Evolutionary conservation across 169 alveolate species (phyloP).

Genomic region (Besnoitia besnoiti): DNA sequence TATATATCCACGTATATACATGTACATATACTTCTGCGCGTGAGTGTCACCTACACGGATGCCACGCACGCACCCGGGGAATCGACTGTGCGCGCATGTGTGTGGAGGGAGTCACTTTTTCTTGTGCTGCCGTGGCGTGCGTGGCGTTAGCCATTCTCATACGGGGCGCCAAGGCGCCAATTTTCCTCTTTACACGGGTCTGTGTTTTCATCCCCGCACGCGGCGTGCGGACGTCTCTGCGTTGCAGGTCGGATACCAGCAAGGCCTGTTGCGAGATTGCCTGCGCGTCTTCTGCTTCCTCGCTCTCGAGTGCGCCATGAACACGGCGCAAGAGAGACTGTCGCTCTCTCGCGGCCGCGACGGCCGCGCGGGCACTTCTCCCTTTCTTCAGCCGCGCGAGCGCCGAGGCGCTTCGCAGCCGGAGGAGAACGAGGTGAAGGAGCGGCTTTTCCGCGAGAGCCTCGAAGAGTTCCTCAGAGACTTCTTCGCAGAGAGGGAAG

Average conservation of each 20-base stretch:
- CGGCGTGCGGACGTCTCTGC: neutral
- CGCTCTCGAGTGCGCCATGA: neutral
- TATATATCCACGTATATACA: neutral
- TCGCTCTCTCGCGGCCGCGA: neutral
- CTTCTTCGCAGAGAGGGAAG: neutral
- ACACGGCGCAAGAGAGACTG: neutral
- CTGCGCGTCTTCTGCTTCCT: neutral
- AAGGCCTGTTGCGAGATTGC: neutral
- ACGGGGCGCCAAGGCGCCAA: too few species aligned
- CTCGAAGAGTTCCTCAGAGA: neutral
- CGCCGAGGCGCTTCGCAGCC: neutral
- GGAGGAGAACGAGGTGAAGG: neutral
- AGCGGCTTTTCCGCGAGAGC: neutral
- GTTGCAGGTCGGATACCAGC: neutral
- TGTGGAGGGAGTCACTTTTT: too few species aligned
- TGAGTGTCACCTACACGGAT: too few species aligned
- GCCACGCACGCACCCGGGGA: too few species aligned
- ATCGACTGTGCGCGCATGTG: too few species aligned
- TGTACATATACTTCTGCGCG: too few species aligned
- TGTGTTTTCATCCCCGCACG: neutral
- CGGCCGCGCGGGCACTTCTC: neutral
- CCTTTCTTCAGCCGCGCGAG: neutral
- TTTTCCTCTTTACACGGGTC: too few species aligned
- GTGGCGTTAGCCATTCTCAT: too few species aligned
- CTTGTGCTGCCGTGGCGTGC: too few species aligned